Evolutionary conservation across 2,329 filamentous ascomycete species (phyloP).

Genomic region (Cladosporium sp.): DNA sequence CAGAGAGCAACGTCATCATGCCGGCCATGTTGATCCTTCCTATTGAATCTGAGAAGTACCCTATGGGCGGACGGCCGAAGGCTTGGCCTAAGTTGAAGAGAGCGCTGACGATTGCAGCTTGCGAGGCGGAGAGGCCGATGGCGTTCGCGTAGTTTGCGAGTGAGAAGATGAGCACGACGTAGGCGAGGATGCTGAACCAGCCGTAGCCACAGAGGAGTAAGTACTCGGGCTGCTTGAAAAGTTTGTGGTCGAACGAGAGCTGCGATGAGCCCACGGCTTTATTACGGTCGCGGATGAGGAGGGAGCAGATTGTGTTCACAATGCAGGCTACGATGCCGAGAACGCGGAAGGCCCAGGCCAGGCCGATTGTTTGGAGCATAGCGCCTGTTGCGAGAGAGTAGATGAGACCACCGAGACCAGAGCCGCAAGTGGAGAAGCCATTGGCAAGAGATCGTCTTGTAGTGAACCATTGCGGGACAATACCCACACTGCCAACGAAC

Average conservation of each 20-base stretch:
- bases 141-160: slow-evolving; percentile 70
- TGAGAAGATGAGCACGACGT: slow-evolving; percentile 75
- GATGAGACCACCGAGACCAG: slow-evolving; percentile 70
- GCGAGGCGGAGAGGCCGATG: slow-evolving; percentile 65
- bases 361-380: slow-evolving; percentile 64
- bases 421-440: slow-evolving; percentile 67
- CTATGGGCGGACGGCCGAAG: slow-evolving; percentile 70
- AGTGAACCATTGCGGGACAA: slow-evolving; percentile 74
- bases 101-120: slow-evolving; percentile 72
- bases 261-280: slow-evolving; percentile 68
- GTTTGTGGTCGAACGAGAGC: slow-evolving; percentile 62
- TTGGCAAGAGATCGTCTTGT: slow-evolving; percentile 69
- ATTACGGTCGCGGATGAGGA: slow-evolving; percentile 71
- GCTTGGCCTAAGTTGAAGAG: slow-evolving; percentile 68
- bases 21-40: slow-evolving; percentile 74
- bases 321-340: slow-evolving; percentile 63
- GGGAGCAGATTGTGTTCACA: slow-evolving; percentile 63
- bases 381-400: slow-evolving; percentile 68
- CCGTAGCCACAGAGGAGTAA: slow-evolving; percentile 66
- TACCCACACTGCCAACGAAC: slow-evolving; percentile 67
- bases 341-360: slow-evolving; percentile 68
- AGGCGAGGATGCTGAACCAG: slow-evolving; percentile 71
- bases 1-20: slow-evolving; percentile 63
- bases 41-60: slow-evolving; percentile 68
- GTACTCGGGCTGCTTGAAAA: slow-evolving; percentile 65